Percentiles rank a stretch among this genome's conserved stretches.
Conservation (phyloP, 306 rosid genomes). For the Sechiopsis laciniata region DNA sequence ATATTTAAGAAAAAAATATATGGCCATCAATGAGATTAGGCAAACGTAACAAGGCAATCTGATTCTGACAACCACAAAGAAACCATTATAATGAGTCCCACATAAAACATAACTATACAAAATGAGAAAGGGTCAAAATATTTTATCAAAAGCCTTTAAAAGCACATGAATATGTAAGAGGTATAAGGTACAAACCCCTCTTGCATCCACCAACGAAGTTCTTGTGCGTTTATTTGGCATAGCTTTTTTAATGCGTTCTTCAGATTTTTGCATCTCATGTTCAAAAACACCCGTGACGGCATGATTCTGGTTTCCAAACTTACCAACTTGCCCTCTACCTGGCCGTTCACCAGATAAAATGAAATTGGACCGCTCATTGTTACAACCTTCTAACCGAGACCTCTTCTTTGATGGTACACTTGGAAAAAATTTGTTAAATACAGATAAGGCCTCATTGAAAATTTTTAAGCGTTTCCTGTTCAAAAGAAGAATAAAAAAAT, state of each 20-base stretch:
- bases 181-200: constrained; percentile 56
- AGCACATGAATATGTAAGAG: constrained; percentile 1
- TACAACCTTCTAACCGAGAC: constrained; percentile 73
- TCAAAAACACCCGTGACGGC: constrained; percentile 60
- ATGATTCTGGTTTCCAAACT: constrained; percentile 79
- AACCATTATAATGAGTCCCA: not conserved
- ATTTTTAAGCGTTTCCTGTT: constrained; percentile 72
- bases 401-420: constrained; percentile 80
- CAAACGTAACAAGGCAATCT: not conserved
- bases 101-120: not conserved
- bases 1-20: constrained; percentile 5
- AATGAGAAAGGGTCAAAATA: not conserved
- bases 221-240: constrained; percentile 88
- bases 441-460: constrained; percentile 71
- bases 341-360: constrained; percentile 63
- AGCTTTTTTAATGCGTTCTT: constrained; percentile 63
- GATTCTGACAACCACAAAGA: constrained; percentile 6
- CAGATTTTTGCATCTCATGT: constrained; percentile 81
- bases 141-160: not conserved
- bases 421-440: constrained; percentile 74
- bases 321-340: constrained; percentile 53
- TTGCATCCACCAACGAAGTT: constrained; percentile 81
- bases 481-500: constrained; percentile 21
- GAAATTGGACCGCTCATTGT: constrained; percentile 58
- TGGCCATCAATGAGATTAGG: constrained; percentile 1